phyloP scores from a whole-genome alignment of 1,139 yeast species.

The Diutina ranongensis region DNA sequence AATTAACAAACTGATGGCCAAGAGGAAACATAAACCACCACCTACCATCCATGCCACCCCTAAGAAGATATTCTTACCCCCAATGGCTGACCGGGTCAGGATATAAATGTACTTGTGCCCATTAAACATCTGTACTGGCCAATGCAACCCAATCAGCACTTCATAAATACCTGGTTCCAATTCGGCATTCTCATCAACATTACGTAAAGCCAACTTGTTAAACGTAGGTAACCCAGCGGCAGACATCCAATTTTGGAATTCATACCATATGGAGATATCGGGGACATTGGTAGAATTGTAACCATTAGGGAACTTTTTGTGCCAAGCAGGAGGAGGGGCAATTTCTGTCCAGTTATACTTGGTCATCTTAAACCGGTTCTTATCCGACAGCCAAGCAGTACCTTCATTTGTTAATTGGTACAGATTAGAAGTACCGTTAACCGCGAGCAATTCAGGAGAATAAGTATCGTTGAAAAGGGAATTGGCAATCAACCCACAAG shows the following conservation, averaged over 20 bases:
- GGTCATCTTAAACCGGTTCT: slow-evolving; percentile 70
- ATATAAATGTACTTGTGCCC: slow-evolving; percentile 76
- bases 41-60: slow-evolving; percentile 88
- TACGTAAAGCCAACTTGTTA: slow-evolving; percentile 70
- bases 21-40: slow-evolving; percentile 72
- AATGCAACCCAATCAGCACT: slow-evolving; percentile 66
- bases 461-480: slow-evolving; percentile 85
- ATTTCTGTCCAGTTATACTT: slow-evolving; percentile 57
- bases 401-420: slow-evolving; percentile 56
- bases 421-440: slow-evolving; percentile 35
- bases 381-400: slow-evolving; percentile 83
- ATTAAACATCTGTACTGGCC: slow-evolving; percentile 73
- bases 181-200: slow-evolving; percentile 41
- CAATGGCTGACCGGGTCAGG: slow-evolving; percentile 77
- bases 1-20: slow-evolving; percentile 47
- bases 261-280: slow-evolving; percentile 64
- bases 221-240: slow-evolving; percentile 85
- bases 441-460: slow-evolving; percentile 36
- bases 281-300: slow-evolving; percentile 80
- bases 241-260: slow-evolving; percentile 97
- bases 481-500: slow-evolving; percentile 94
- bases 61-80: slow-evolving; percentile 80
- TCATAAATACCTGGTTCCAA: slow-evolving; percentile 61
- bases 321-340: slow-evolving; percentile 96
- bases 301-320: slow-evolving; percentile 73